Conservation (phyloP, 768 basidiomycete genomes). For the Hydnum rufescens region DNA sequence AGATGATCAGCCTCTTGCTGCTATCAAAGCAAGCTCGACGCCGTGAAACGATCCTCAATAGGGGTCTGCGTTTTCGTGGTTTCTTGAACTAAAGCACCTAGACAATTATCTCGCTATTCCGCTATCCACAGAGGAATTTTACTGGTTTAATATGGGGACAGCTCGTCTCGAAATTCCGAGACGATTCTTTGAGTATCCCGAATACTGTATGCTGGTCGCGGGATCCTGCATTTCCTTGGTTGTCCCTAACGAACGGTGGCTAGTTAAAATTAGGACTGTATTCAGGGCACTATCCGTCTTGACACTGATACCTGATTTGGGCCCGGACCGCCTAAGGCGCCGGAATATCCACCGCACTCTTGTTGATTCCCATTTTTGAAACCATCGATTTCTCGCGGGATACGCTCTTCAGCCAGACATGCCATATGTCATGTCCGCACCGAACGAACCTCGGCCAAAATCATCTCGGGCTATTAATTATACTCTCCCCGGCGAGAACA, state of each 20-base stretch:
- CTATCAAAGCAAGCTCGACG: slow-evolving; percentile 29
- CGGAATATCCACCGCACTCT: background rate
- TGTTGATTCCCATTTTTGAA: background rate
- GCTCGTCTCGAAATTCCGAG: slow-evolving; percentile 21
- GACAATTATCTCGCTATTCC: slow-evolving; percentile 1
- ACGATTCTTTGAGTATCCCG: slow-evolving; percentile 20
- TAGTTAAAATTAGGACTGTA: background rate
- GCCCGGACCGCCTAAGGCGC: slow-evolving; percentile 21
- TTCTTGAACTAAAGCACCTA: too few relatives aligned
- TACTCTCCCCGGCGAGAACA: too few relatives aligned
- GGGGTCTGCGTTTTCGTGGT: slow-evolving; percentile 20
- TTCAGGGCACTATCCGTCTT: slow-evolving; percentile 2
- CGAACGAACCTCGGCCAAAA: too few relatives aligned
- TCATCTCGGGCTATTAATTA: too few relatives aligned
- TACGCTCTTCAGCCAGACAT: too few relatives aligned
- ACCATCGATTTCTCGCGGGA: background rate
- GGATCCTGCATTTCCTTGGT: slow-evolving; percentile 15
- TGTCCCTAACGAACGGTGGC: background rate
- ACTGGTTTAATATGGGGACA: slow-evolving; percentile 15
- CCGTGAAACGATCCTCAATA: slow-evolving; percentile 31
- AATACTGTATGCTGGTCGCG: slow-evolving; percentile 17
- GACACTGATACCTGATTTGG: slow-evolving; percentile 2
- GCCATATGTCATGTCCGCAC: too few relatives aligned
- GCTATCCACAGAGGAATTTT: slow-evolving; percentile 21
- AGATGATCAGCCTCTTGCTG: slow-evolving; percentile 40